These are phyloP conservation scores for Aureobasidium sp. DNA, from an alignment of 2,329 filamentous ascomycete species.

Conservation along the genomic window DNA sequence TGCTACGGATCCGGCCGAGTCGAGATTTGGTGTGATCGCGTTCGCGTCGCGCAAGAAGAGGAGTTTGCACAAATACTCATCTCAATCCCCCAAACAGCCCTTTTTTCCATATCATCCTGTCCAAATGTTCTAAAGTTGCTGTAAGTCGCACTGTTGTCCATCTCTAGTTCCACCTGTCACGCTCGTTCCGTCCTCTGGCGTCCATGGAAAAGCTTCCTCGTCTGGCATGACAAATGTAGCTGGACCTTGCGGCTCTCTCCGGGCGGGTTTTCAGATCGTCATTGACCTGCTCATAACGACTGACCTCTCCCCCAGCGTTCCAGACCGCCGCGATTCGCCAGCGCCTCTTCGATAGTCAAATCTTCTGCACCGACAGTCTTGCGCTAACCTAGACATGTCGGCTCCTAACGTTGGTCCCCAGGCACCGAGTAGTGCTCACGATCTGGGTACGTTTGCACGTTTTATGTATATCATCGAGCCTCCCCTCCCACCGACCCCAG, in stretches of 20 bases:
- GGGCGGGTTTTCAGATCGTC: background rate
- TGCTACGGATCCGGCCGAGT: conserved; percentile 12
- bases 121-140: background rate
- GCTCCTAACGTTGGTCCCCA: conserved; percentile 1
- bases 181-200: background rate
- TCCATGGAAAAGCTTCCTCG: conserved; percentile 5
- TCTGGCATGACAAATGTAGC: conserved; percentile 10
- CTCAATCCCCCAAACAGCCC: background rate
- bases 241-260: background rate
- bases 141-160: conserved; percentile 1
- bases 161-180: background rate
- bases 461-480: conserved; percentile 13
- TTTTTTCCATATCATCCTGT: background rate
- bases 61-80: conserved; percentile 1
- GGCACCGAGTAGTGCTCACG: conserved; percentile 13
- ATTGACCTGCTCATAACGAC: conserved; percentile 13
- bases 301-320: conserved; percentile 14
- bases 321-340: conserved; percentile 15
- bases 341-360: conserved; percentile 14
- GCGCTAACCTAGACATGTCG: conserved; percentile 14
- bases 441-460: conserved; percentile 14
- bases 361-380: conserved; percentile 4
- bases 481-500: background rate
- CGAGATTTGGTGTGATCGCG: conserved; percentile 10
- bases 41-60: conserved; percentile 13